A percentile compares a stretch with the other conserved stretches of the same genome.
phyloP scores from a whole-genome alignment of 139 green algal genomes.

The Chlamydomonas sp. region DNA sequence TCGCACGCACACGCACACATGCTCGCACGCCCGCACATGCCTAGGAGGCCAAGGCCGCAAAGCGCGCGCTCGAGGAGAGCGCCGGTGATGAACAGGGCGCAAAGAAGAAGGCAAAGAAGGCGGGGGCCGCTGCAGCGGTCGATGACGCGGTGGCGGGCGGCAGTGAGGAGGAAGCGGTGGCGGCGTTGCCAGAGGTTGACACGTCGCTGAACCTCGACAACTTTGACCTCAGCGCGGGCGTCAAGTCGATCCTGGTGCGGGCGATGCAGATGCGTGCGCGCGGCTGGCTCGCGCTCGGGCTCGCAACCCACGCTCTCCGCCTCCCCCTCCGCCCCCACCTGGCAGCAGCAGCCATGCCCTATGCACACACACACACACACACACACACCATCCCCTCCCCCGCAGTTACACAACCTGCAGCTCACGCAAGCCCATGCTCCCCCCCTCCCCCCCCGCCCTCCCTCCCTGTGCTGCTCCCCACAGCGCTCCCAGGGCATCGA shows the following conservation, averaged over 20 bases:
- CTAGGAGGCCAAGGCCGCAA: background rate
- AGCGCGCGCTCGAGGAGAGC: background rate
- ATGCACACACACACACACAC: background rate
- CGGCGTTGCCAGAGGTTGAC: background rate
- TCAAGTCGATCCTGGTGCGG: conserved; percentile 65
- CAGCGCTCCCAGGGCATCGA: conserved; percentile 61
- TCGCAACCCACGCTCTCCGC: background rate
- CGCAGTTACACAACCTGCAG: background rate
- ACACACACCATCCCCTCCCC: background rate
- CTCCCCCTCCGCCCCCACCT: background rate
- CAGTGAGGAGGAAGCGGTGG: conserved; percentile 9
- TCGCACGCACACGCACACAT: background rate
- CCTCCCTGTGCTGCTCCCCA: background rate
- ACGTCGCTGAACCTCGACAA: conserved; percentile 61
- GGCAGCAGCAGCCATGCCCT: background rate
- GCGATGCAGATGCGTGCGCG: conserved; percentile 22
- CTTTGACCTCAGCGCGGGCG: conserved; percentile 55
- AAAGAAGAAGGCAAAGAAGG: conserved; percentile 2
- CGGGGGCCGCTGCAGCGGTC: background rate
- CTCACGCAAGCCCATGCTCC: background rate
- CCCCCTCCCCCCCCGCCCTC: background rate
- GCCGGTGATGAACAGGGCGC: background rate
- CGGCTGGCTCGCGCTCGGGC: background rate
- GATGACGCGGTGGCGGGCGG: background rate
- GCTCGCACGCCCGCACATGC: background rate